Base-by-base conservation (phyloP, 352 stramenopile genomes). In the Blastocystis sp. region DNA sequence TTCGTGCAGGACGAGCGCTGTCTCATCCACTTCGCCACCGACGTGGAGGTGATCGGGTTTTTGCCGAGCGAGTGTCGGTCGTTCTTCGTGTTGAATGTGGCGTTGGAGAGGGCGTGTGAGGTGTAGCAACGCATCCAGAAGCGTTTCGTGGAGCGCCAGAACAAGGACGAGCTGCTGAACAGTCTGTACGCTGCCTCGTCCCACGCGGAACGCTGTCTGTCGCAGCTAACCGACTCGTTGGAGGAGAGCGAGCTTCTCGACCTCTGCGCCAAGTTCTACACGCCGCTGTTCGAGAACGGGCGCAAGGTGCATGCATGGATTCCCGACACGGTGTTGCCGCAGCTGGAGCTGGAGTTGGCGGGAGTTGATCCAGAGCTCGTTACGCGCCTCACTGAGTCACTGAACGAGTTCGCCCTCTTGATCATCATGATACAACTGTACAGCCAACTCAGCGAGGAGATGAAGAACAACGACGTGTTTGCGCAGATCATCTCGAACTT, bases 81-180 rank as follows among this genome's bases (percentile, higher is more conserved):
- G 45, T 55, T 55, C 29, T 81, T 35, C 19, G 71, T 81, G 71
- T 66, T 66, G n/a, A 51, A 66, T 21, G 71, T 81, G 62, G 29
- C 6, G 26, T 24, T 41, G n/a, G n/a, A n/a, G 21, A 21, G n/a
- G 0, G 29, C 0, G 37, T 31, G 19, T 81, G 16, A 81, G 4
- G 16, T 24, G 10, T 66, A 81, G 71, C 29, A 24, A 12, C 24
- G 39, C 26, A n/a, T 63, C 24, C 62, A 66, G 71, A n/a, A 39
- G 55, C 24, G 50, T 21, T 81, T 50, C 35, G 9, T 81, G 26
- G 16, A 63, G 50, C n/a, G 62, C 9, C 39, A 65, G 35, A 81
- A 81, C 33, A 12, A 16, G 16, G 50, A 31, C 29, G 71, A 81
- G 62, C 9, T 81, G 50, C 31, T 81, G 37, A 51, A 66, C 66